phyloP scores from a whole-genome alignment of 2,329 filamentous ascomycete species.

The Apiospora saccharicola region DNA sequence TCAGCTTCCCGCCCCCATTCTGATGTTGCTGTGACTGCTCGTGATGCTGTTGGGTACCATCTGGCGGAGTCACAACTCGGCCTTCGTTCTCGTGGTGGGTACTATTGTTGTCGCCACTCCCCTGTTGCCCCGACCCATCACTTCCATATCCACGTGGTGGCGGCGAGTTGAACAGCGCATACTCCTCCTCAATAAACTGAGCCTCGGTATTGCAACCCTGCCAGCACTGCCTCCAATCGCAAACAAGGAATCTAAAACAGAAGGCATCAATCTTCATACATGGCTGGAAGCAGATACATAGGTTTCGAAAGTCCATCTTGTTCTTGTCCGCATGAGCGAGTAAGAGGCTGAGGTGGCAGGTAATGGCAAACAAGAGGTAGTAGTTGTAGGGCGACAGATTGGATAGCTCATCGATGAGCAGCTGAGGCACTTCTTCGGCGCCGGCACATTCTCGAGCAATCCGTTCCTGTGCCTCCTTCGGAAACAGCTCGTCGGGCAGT shows the following conservation, averaged over 20 bases:
- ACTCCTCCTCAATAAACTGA: conserved; percentile 76
- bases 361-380: conserved; percentile 96
- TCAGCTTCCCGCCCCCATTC: conserved; percentile 47
- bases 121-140: conserved; percentile 18
- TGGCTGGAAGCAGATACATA: conserved; percentile 96
- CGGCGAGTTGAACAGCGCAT: conserved; percentile 65
- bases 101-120: conserved; percentile 38
- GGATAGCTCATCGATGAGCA: conserved; percentile 90
- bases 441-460: conserved; percentile 83
- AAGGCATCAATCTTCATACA: conserved; percentile 96
- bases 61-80: conserved; percentile 58
- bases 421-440: conserved; percentile 79
- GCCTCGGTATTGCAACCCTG: conserved; percentile 93
- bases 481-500: conserved; percentile 92
- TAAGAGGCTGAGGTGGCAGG: conserved; percentile 90
- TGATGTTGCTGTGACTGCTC: conserved; percentile 37
- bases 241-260: conserved; percentile 94
- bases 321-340: conserved; percentile 93
- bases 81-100: conserved; percentile 34
- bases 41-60: conserved; percentile 74
- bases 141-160: conserved; percentile 50
- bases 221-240: conserved; percentile 97
- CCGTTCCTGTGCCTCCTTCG: conserved; percentile 80
- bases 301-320: conserved; percentile 96
- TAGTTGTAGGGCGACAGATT: conserved; percentile 97